phyloP scores from a whole-genome alignment of 441 rosid species.

The Euphorbia schlechtendalii region DNA sequence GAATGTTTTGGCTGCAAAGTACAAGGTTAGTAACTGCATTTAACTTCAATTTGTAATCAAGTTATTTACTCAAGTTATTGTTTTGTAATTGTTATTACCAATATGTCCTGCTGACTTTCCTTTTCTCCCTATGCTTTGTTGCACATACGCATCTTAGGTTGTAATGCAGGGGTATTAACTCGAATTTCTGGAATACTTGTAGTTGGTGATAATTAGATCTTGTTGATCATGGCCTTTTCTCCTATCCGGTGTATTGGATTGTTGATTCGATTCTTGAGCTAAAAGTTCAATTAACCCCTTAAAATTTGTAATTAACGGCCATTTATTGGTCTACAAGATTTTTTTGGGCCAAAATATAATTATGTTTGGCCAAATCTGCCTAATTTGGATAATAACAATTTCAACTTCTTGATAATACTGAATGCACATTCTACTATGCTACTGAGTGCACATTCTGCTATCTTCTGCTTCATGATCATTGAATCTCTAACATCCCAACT shows the following conservation, averaged over 20 bases:
- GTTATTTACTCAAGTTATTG: background rate
- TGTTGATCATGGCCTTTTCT: background rate
- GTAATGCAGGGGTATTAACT: background rate
- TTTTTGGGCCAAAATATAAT: background rate
- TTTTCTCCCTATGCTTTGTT: background rate
- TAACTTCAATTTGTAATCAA: constrained; percentile 12
- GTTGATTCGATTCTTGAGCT: background rate
- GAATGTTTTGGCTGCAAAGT: constrained; percentile 93
- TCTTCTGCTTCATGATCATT: background rate
- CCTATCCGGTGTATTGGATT: background rate
- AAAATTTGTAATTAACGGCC: background rate
- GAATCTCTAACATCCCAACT: background rate
- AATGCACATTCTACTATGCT: background rate
- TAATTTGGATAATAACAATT: background rate
- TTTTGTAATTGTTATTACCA: background rate
- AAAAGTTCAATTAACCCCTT: background rate
- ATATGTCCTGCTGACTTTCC: background rate
- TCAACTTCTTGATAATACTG: background rate
- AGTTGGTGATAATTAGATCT: background rate
- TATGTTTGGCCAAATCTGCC: background rate
- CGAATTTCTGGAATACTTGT: background rate
- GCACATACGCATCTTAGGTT: background rate
- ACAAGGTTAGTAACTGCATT: constrained; percentile 58
- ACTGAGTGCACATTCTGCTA: background rate
- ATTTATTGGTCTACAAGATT: background rate